A percentile compares a stretch with the other conserved stretches of the same genome.
These are phyloP conservation scores for Kluyveromyces nonfermentans DNA, from an alignment of 805 yeast species.

Conservation along the genomic window DNA sequence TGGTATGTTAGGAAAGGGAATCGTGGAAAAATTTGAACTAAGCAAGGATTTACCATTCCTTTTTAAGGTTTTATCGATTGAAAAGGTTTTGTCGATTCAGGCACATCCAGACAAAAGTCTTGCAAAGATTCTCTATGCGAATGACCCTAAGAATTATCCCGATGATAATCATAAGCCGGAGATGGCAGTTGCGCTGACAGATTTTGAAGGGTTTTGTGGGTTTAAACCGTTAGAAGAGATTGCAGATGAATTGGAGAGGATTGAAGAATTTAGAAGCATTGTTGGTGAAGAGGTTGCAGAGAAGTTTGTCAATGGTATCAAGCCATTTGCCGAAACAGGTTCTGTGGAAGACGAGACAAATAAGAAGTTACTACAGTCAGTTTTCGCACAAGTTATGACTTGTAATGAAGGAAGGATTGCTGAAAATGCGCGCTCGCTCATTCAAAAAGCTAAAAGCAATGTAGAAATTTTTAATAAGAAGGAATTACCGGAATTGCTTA, in stretches of 20 bases:
- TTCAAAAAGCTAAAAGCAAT: conserved; percentile 48
- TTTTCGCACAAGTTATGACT: conserved; percentile 81
- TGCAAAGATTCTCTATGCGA: conserved; percentile 63
- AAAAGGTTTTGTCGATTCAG: conserved; percentile 88
- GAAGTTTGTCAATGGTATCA: conserved; percentile 43
- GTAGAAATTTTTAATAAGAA: conserved; percentile 47
- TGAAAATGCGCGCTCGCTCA: conserved; percentile 52
- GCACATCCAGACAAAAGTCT: conserved; percentile 94
- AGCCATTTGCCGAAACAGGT: conserved; percentile 35
- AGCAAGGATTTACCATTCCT: conserved; percentile 75
- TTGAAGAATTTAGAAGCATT: conserved; percentile 68
- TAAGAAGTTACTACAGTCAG: conserved; percentile 57
- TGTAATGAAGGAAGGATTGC: conserved; percentile 53
- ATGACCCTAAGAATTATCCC: conserved; percentile 90
- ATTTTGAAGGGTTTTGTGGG: conserved; percentile 96
- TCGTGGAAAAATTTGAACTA: conserved; percentile 59
- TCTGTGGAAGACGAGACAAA: conserved; percentile 47
- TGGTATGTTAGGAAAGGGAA: conserved; percentile 44
- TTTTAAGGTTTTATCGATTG: conserved; percentile 88
- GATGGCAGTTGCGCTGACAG: conserved; percentile 96
- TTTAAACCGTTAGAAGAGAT: conserved; percentile 84
- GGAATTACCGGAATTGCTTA: conserved; percentile 61
- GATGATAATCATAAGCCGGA: conserved; percentile 99
- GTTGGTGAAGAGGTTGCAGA: conserved; percentile 55
- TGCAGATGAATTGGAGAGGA: conserved; percentile 51